These are phyloP conservation scores for Trebouxia sp. DNA, from an alignment of 139 green algal species.

Conservation along the genomic window DNA sequence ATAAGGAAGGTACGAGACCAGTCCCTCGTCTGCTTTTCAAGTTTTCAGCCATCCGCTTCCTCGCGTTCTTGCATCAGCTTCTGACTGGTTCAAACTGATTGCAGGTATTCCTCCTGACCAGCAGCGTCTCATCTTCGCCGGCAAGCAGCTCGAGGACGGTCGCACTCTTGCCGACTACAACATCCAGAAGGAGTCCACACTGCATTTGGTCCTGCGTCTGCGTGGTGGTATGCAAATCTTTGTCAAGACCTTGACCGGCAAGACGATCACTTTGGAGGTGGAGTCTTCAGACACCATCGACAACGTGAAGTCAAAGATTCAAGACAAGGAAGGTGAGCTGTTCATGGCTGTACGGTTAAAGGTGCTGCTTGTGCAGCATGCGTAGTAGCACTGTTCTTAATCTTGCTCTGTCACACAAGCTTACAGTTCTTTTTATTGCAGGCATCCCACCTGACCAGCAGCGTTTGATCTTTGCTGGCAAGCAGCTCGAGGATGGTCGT, in stretches of 20 bases:
- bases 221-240: slow-evolving; percentile 83
- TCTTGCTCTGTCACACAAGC: too few species aligned
- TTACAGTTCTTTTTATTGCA: not conserved
- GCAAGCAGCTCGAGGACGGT: slow-evolving; percentile 96
- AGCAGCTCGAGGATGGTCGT: slow-evolving; percentile 94
- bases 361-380: too few species aligned
- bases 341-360: too few species aligned
- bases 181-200: slow-evolving; percentile 85
- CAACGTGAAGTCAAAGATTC: slow-evolving; percentile 94
- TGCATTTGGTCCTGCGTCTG: slow-evolving; percentile 97
- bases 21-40: not conserved
- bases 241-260: slow-evolving; percentile 70
- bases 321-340: slow-evolving; percentile 88
- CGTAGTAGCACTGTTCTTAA: too few species aligned
- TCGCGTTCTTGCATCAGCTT: too few species aligned
- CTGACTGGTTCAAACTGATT: too few species aligned
- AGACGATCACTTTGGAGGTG: slow-evolving; percentile 70
- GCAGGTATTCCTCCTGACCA: slow-evolving; percentile 88
- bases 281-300: slow-evolving; percentile 73
- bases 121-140: slow-evolving; percentile 94
- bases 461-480: slow-evolving; percentile 94
- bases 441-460: slow-evolving; percentile 94
- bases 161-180: slow-evolving; percentile 70
- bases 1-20: slow-evolving; percentile 67
- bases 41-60: too few species aligned